Percentiles rank a stretch among this genome's conserved stretches.
These are phyloP conservation scores for Blastobotrys persicus DNA, from an alignment of 1,139 yeast genomes.

Conservation along the genomic window DNA sequence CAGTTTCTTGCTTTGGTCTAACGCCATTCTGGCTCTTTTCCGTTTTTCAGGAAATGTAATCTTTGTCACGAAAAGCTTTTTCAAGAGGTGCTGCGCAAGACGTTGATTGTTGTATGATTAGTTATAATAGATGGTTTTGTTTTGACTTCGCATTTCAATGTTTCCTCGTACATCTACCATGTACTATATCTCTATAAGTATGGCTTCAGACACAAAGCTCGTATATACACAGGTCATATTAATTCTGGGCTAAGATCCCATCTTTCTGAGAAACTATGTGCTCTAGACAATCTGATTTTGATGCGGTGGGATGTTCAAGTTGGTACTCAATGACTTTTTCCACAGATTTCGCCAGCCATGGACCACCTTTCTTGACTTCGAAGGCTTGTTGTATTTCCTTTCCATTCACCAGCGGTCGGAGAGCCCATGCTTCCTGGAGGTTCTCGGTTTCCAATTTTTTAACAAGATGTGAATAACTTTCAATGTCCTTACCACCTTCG, in stretches of 20 bases:
- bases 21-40: slow-evolving; percentile 74
- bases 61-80: slow-evolving; percentile 50
- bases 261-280: slow-evolving; percentile 6
- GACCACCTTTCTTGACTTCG: slow-evolving; percentile 64
- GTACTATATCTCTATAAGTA: background rate
- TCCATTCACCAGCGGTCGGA: slow-evolving; percentile 52
- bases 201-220: background rate
- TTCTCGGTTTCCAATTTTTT: slow-evolving; percentile 21
- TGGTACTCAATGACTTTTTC: slow-evolving; percentile 67
- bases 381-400: slow-evolving; percentile 54
- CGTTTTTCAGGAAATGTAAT: slow-evolving; percentile 65
- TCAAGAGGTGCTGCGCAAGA: slow-evolving; percentile 30
- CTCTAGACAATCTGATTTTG: slow-evolving; percentile 45
- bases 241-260: slow-evolving; percentile 1
- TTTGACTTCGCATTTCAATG: slow-evolving; percentile 4
- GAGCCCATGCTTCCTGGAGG: slow-evolving; percentile 33
- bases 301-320: slow-evolving; percentile 60
- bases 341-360: slow-evolving; percentile 67
- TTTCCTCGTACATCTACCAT: background rate
- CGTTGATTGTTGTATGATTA: slow-evolving; percentile 21
- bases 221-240: no score
- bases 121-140: background rate
- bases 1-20: slow-evolving; percentile 74
- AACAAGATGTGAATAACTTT: slow-evolving; percentile 20
- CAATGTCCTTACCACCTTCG: slow-evolving; percentile 6